A percentile compares a stretch with the other conserved stretches of the same genome.
Evolutionary conservation across 441 rosid species (phyloP).

Genomic region (Metrosideros polymorpha): DNA sequence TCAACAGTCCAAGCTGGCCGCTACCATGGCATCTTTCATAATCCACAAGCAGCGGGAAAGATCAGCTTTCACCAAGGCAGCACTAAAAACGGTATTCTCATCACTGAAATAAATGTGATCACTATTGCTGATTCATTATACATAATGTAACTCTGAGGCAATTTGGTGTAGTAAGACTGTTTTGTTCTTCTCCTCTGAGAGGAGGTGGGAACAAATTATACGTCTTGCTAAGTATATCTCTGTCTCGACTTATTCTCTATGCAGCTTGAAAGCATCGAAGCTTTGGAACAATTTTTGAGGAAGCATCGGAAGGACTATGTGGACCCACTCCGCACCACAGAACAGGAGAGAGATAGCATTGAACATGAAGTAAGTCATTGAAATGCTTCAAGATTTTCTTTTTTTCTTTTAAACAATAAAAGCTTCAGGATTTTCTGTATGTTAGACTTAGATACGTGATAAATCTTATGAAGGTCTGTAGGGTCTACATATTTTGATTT

Average conservation of each 20-base stretch:
- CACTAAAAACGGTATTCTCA: slow-evolving; percentile 57
- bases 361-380: slow-evolving; percentile 74
- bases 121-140: neutral
- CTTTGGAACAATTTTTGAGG: slow-evolving; percentile 73
- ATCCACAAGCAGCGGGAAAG: slow-evolving; percentile 67
- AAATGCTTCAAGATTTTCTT: neutral
- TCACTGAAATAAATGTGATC: neutral
- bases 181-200: neutral
- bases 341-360: slow-evolving; percentile 90
- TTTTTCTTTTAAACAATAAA: neutral
- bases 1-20: slow-evolving; percentile 67
- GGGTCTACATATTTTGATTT: neutral
- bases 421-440: neutral
- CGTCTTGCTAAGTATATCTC: neutral
- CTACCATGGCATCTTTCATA: slow-evolving; percentile 85
- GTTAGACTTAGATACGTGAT: neutral
- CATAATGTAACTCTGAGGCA: neutral
- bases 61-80: slow-evolving; percentile 68
- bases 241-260: neutral
- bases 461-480: neutral
- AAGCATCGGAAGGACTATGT: slow-evolving; percentile 90
- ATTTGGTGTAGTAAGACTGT: neutral
- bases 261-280: slow-evolving; percentile 74
- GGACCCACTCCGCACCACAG: slow-evolving; percentile 78
- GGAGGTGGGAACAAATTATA: neutral